Evolutionary conservation across 2,329 filamentous ascomycete genomes (phyloP), one percentile per base, ranked within the genome.

Genomic region (Fusarium fracticaudum): DNA sequence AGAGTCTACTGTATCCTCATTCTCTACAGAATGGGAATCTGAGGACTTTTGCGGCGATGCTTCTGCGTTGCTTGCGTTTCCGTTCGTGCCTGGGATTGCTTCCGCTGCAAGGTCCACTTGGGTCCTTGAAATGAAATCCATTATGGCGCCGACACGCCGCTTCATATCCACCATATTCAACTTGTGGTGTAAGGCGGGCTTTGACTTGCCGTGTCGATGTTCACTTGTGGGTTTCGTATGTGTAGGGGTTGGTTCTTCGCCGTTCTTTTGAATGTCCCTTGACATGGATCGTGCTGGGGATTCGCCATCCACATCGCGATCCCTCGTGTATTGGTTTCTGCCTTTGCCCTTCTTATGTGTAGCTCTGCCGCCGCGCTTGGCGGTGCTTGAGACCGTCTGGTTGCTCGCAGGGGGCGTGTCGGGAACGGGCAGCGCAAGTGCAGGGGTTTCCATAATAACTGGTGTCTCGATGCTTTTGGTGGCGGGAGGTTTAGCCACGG

Each of bases 101-200:
- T 91, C 92, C 37, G 89, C 91, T 4, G 94, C 94, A 83, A 97
- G 89, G 79, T 98, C 95, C 12, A 97, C 87, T 81, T 98, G 95
- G 65, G 94, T 96, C 74, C 94, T 91, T 8, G 93, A 92, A 72
- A 98, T 98, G 79, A 96, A 98, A 76, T 96, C 94, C 67, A 97
- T 88, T 80, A 98, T 97, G 26, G 90, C 93, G 8, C 93, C 90
- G 11, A 95, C 94, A 15, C 94, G 92, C 73, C 93, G 91, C 83
- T 93, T 94, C 90, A 97, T 95, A 79, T 98, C 95, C 68, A 92
- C 92, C 91, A 97, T 93, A 35, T 91, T 95, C 65, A 95, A 90
- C 81, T 93, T 94, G 75, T 88, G 91, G 81, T 88, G 89, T 57
- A 86, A 85, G 65, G 85, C 76, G 7, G 78, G 82, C 76, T 89